These are phyloP conservation scores for Golovinomyces cichoracearum DNA, from an alignment of 2,329 filamentous ascomycete genomes.

Conservation along the genomic window DNA sequence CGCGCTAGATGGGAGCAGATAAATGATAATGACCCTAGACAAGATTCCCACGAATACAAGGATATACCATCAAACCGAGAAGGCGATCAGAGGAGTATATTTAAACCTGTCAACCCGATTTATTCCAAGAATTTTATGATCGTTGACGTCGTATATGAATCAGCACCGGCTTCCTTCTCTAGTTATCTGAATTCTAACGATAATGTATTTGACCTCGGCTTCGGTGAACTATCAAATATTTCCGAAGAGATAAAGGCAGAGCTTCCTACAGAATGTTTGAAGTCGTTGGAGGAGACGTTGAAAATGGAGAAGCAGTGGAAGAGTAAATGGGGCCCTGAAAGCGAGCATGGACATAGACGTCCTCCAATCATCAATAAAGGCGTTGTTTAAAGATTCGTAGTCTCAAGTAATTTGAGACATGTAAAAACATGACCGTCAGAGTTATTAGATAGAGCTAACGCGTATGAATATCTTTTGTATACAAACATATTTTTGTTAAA, in stretches of 20 bases:
- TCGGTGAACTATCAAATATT: constrained; percentile 34
- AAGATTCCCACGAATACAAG: constrained; percentile 4
- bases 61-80: constrained; percentile 4
- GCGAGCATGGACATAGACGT: constrained; percentile 24
- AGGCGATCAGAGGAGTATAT: constrained; percentile 17
- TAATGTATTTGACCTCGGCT: constrained; percentile 21
- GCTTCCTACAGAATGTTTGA: constrained; percentile 42
- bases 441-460: too few relatives aligned
- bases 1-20: constrained; percentile 61
- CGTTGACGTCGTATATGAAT: constrained; percentile 32
- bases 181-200: constrained; percentile 33
- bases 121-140: constrained; percentile 36
- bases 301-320: constrained; percentile 46
- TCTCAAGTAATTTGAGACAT: too few relatives aligned
- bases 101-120: constrained; percentile 27
- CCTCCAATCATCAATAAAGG: constrained; percentile 36
- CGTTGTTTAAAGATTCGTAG: constrained; percentile 6
- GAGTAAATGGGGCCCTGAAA: constrained; percentile 45
- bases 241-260: constrained; percentile 38
- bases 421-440: too few relatives aligned
- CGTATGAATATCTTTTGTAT: too few relatives aligned
- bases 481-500: too few relatives aligned
- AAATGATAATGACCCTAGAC: constrained; percentile 15
- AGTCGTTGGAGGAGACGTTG: constrained; percentile 43
- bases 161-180: constrained; percentile 26